Percentiles rank a stretch among this genome's conserved stretches.
Evolutionary conservation across 306 rosid genomes (phyloP).

Genomic region (Dalbergia cultrata): DNA sequence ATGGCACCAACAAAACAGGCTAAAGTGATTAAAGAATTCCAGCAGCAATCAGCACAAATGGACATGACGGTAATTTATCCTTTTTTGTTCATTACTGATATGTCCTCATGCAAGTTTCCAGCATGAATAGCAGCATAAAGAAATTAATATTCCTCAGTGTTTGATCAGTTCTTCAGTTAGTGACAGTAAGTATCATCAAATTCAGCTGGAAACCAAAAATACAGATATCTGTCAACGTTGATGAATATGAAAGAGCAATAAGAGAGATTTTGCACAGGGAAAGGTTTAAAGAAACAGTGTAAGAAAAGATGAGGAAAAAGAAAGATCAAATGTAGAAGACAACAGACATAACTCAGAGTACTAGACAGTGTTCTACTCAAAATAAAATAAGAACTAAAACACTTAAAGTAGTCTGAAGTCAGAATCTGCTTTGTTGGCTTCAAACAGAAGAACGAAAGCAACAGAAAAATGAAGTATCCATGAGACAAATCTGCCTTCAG

Average conservation of each 20-base stretch:
- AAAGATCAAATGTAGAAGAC: not conserved
- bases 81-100: conserved; percentile 27
- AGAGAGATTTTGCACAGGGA: not conserved
- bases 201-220: not conserved
- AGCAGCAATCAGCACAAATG: conserved; percentile 94
- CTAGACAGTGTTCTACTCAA: not conserved
- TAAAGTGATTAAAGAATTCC: conserved; percentile 87
- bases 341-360: not conserved
- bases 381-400: not conserved
- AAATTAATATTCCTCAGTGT: conserved; percentile 5
- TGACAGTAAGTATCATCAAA: not conserved
- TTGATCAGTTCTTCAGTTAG: not conserved
- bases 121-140: conserved; percentile 20
- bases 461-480: not conserved
- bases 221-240: not conserved
- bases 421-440: not conserved
- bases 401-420: not conserved
- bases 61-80: conserved; percentile 89
- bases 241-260: not conserved
- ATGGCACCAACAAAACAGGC: conserved; percentile 97
- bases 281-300: not conserved
- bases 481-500: not conserved
- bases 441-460: not conserved
- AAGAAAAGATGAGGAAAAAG: not conserved
- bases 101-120: conserved; percentile 29